Conservation (phyloP, 31 red algal genomes). For the Odonthalia washingtoniensis region DNA sequence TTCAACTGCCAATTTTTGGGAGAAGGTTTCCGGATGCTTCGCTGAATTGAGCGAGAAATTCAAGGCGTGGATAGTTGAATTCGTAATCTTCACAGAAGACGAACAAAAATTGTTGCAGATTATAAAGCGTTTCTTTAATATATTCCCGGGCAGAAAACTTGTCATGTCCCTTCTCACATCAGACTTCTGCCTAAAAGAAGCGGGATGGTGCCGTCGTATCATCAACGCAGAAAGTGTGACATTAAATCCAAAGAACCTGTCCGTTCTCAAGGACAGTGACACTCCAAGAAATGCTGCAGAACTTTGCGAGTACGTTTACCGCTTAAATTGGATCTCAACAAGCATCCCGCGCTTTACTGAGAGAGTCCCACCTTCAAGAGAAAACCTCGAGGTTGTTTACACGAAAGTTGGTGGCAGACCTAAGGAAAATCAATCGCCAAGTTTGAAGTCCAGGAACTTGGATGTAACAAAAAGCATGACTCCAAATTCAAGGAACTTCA, state of each 20-base stretch:
- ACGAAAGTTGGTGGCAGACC: slow-evolving; percentile 1
- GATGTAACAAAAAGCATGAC: slow-evolving; percentile 16
- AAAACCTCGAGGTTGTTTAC: slow-evolving; percentile 8
- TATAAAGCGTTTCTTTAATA: neutral
- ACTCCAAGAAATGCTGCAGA: slow-evolving; percentile 22
- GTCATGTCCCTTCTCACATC: slow-evolving; percentile 28
- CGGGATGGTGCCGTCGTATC: slow-evolving; percentile 7
- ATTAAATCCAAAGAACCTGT: slow-evolving; percentile 28
- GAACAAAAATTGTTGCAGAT: neutral
- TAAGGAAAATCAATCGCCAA: slow-evolving; percentile 36
- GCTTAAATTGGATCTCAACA: slow-evolving; percentile 15
- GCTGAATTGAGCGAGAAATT: slow-evolving; percentile 10
- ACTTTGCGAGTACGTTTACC: slow-evolving; percentile 22
- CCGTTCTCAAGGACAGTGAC: neutral
- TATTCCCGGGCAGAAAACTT: slow-evolving; percentile 2
- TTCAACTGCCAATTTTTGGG: slow-evolving; percentile 41
- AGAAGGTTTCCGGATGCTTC: neutral
- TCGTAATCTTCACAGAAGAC: slow-evolving; percentile 19
- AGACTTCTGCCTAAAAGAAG: slow-evolving; percentile 19
- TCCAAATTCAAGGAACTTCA: neutral
- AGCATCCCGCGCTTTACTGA: slow-evolving; percentile 27
- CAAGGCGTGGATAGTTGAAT: slow-evolving; percentile 32
- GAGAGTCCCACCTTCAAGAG: neutral
- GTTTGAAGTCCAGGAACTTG: neutral
- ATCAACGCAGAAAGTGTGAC: slow-evolving; percentile 4